Percentiles rank a stretch among this genome's conserved stretches.
phyloP scores from a whole-genome alignment of 257 asterid genomes.

The Solanum sitiens region DNA sequence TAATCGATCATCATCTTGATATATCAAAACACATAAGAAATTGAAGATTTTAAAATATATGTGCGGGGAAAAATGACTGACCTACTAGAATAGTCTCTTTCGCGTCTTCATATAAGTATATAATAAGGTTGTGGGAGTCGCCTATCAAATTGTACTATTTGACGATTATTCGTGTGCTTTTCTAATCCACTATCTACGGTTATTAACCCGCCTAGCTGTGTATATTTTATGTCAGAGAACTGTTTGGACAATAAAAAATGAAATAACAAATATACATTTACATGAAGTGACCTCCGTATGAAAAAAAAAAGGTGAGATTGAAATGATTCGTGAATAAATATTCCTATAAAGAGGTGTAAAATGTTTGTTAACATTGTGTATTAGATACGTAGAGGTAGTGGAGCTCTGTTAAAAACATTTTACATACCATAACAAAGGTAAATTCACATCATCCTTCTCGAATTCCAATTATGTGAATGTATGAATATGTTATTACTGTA shows the following conservation, averaged over 20 bases:
- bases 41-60: not conserved
- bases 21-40: not conserved
- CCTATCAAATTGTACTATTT: not conserved
- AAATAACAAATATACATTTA: too few species aligned
- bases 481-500: too few species aligned
- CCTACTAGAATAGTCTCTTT: not conserved
- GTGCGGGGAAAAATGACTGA: not conserved
- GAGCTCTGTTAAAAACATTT: too few species aligned
- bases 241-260: too few species aligned
- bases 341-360: too few species aligned
- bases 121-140: not conserved
- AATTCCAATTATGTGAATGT: too few species aligned
- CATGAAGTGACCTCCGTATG: too few species aligned
- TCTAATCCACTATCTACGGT: constrained; percentile 4
- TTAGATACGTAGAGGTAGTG: not conserved
- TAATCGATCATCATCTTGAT: not conserved
- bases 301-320: too few species aligned
- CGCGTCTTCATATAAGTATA: constrained; percentile 14
- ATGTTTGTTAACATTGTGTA: too few species aligned
- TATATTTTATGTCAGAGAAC: not conserved
- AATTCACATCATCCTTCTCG: accelerated
- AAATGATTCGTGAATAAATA: too few species aligned
- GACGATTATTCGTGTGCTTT: not conserved
- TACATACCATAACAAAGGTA: too few species aligned
- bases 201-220: not conserved